Percentiles rank a stretch among this genome's conserved stretches.
Evolutionary conservation across 306 rosid genomes (phyloP).

Genomic region (Ammopiptanthus mongolicus): DNA sequence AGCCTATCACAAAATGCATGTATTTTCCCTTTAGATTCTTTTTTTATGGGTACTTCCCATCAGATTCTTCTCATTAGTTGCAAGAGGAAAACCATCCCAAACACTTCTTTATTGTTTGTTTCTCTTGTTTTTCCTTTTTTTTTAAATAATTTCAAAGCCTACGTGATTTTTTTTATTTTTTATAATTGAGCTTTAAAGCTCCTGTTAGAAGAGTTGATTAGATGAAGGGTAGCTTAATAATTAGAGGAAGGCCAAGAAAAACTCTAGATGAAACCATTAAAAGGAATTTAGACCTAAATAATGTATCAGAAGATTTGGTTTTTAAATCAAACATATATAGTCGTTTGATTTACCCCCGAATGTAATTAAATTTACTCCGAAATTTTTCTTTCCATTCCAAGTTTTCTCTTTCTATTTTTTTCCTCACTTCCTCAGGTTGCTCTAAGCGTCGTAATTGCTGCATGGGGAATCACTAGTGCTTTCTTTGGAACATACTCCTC

Average conservation of each 20-base stretch:
- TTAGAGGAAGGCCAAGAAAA: not conserved
- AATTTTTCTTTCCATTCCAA: not conserved
- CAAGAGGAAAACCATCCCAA: not conserved
- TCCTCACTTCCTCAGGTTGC: conserved; percentile 35
- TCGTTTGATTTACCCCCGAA: no score
- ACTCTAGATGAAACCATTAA: no score
- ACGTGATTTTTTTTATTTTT: not conserved
- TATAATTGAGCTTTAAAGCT: no score
- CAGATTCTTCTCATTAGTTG: not conserved
- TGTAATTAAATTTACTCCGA: not conserved
- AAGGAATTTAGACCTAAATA: not conserved
- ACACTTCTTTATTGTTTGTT: not conserved
- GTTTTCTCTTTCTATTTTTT: not conserved
- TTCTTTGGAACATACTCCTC: conserved; percentile 65
- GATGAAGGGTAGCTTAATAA: no score
- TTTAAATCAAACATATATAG: no score
- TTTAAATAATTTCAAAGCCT: not conserved
- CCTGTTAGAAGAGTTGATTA: not conserved
- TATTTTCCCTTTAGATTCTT: not conserved
- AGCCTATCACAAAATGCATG: not conserved
- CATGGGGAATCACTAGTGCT: conserved; percentile 41
- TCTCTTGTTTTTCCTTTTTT: not conserved
- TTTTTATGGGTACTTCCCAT: not conserved
- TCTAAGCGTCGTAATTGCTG: conserved; percentile 33
- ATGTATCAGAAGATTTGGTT: not conserved